These are phyloP conservation scores for Zymoseptoria tritici DNA, from an alignment of 2,329 filamentous ascomycete genomes.

Conservation along the genomic window DNA sequence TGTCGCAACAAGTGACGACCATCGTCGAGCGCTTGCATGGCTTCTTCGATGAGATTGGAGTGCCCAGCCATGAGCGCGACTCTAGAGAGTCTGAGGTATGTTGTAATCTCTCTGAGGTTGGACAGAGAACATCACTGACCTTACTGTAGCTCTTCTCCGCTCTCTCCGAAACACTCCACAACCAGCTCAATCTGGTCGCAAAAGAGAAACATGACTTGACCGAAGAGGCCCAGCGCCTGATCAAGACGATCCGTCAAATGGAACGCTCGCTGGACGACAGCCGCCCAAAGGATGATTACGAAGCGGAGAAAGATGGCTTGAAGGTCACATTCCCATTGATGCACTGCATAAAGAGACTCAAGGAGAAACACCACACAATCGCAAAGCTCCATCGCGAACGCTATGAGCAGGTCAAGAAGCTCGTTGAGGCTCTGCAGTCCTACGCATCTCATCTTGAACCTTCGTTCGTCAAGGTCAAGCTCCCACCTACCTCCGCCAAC, in stretches of 20 bases:
- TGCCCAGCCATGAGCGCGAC: constrained; percentile 89
- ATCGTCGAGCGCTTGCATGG: constrained; percentile 90
- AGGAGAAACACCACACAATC: constrained; percentile 77
- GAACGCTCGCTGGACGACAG: constrained; percentile 78
- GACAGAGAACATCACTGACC: not conserved
- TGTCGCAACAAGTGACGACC: constrained; percentile 89
- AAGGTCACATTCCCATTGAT: constrained; percentile 76
- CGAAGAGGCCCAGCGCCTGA: constrained; percentile 80
- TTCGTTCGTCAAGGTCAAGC: constrained; percentile 73
- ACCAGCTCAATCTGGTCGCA: constrained; percentile 76
- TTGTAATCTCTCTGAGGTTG: constrained; percentile 4
- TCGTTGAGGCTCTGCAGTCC: constrained; percentile 86
- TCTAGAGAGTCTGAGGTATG: constrained; percentile 79
- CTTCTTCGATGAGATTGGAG: constrained; percentile 94
- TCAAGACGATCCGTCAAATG: constrained; percentile 87
- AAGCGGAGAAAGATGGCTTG: constrained; percentile 59
- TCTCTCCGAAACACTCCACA: constrained; percentile 83
- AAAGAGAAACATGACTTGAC: constrained; percentile 84
- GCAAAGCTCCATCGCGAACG: constrained; percentile 80
- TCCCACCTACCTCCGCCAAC: constrained; percentile 74
- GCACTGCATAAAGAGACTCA: constrained; percentile 69
- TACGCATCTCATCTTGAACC: constrained; percentile 94
- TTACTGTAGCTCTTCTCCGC: constrained; percentile 72
- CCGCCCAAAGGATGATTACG: constrained; percentile 56
- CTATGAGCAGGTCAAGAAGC: constrained; percentile 92